phyloP scores from a whole-genome alignment of 140 eudicot species.

The Stevia rebaudiana region DNA sequence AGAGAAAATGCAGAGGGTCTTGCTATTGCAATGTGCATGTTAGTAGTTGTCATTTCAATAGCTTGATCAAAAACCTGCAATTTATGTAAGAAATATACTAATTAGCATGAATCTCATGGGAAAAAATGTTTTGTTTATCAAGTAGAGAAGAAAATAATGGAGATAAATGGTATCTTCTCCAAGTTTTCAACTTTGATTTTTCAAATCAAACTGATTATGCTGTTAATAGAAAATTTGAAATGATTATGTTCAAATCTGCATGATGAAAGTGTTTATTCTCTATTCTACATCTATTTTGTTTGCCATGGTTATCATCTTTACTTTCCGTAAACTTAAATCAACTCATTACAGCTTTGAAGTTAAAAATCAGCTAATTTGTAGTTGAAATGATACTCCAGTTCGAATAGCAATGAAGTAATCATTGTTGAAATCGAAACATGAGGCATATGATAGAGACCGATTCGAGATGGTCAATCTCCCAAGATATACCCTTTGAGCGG shows the following conservation, averaged over 20 bases:
- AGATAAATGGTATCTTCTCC: too few species aligned
- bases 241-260: neutral
- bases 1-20: slow-evolving; percentile 31
- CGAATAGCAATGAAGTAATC: too few species aligned
- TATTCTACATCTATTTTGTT: neutral
- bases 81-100: neutral
- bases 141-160: neutral
- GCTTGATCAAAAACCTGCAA: slow-evolving; percentile 6
- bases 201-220: neutral
- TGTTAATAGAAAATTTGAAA: neutral
- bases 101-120: neutral
- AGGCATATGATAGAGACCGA: neutral
- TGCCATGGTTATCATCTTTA: neutral
- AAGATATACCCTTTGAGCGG: too few species aligned
- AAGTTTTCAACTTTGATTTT: neutral
- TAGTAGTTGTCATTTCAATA: slow-evolving; percentile 45
- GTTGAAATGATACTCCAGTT: too few species aligned
- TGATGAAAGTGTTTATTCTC: neutral
- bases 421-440: too few species aligned
- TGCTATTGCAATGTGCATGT: slow-evolving; percentile 29
- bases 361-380: too few species aligned
- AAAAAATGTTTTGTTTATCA: neutral
- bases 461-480: too few species aligned
- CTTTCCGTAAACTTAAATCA: neutral
- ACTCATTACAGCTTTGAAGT: neutral